Evolutionary conservation across 805 yeast species (phyloP), one percentile per base, ranked within the genome.

Genomic region (Jamesozyma rosinii): DNA sequence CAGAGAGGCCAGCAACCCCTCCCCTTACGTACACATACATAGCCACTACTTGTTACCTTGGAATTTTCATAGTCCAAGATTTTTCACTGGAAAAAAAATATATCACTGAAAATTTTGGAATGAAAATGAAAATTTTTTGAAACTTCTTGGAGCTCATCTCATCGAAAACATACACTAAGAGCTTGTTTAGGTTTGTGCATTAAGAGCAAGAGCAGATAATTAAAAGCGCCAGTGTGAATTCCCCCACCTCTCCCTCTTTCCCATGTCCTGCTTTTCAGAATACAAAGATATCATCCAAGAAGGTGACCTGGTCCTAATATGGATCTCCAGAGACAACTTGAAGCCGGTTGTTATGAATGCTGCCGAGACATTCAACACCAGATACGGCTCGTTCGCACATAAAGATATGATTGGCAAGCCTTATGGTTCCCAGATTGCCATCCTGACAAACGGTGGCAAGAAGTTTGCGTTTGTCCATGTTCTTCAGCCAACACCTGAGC

Each of bases 321-420:
- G 89, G 75, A 75, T 92, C 19, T 80, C 92, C 37, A 71, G 97
- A 50, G 83, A 79, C 35, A 76, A 79, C 49, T 74, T 87, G 50
- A 87, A 84, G 57, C 94, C 97, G 0, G 64, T 89, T 31, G 68
- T 66, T 3, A 75, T 88, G 15, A 70, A 70, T 32, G 55, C 66
- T 17, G 87, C 81, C 5, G 82, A 75, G 33, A 63, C 66, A 3
- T 69, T 92, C 49, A 84, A 88, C 58, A 89, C 97, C 8, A 70
- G 95, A 46, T 92, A 81, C 62, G 99, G 99, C 13, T 72, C 82
- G 15, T 92, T 86, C 62, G 84, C 81, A n/a, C 97, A 89, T 58
- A 71, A 74, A 37, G 68, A 74, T 27, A 88, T 92, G 84, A 77
- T 92, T 44, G 95, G 95, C 4, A 66, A 74, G 56, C 72, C 70